Evolutionary conservation across 192 early-diverging fungal species (phyloP).

Genomic region (Linnemannia exigua): DNA sequence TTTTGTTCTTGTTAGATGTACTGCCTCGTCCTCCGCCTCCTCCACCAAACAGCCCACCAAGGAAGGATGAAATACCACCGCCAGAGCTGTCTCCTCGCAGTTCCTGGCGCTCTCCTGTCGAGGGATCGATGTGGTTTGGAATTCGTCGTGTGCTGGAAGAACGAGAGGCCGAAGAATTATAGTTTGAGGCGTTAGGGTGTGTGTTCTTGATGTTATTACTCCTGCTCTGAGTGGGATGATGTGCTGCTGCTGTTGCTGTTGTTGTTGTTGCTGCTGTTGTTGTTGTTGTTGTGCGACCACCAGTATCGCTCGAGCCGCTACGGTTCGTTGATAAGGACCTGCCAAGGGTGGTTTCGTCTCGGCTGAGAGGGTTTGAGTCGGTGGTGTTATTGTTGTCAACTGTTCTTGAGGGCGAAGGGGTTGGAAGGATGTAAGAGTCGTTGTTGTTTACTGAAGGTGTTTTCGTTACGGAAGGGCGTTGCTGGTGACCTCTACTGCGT

Average conservation of each 20-base stretch:
- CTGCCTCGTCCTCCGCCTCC: neutral
- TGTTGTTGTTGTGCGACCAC: neutral
- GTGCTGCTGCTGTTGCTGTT: neutral
- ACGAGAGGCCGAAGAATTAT: conserved; percentile 10
- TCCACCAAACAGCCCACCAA: conserved; percentile 1
- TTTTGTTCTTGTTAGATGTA: neutral
- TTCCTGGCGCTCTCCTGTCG: neutral
- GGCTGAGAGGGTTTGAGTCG: neutral
- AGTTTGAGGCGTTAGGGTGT: neutral
- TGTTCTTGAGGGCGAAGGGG: neutral
- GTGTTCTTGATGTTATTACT: neutral
- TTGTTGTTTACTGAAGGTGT: neutral
- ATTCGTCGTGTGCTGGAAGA: neutral
- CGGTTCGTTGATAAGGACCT: conserved; percentile 2
- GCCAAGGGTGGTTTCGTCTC: neutral
- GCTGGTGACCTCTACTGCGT: neutral
- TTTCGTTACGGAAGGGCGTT: neutral
- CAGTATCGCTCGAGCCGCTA: neutral
- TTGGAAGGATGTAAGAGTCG: neutral
- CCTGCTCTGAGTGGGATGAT: conserved; percentile 1
- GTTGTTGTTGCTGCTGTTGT: neutral
- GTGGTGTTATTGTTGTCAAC: neutral
- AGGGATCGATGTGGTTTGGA: neutral
- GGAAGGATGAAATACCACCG: neutral
- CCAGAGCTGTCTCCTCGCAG: neutral